A percentile compares a stretch with the other conserved stretches of the same genome.
Conservation (phyloP, 306 rosid genomes). For the Cercis canadensis region DNA sequence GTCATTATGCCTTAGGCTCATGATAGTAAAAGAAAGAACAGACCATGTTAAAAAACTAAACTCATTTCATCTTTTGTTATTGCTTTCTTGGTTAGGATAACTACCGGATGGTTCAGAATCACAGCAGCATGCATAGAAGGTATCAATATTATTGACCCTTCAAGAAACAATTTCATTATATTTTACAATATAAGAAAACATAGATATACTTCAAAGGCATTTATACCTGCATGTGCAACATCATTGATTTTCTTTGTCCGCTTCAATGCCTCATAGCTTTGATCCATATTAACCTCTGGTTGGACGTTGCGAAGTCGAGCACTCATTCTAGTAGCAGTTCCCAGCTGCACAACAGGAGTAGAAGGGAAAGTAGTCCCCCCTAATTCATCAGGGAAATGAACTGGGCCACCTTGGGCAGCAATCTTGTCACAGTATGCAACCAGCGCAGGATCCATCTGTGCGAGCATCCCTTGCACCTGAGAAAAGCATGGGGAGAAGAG, state of each 20-base stretch:
- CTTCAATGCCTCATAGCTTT: conserved; percentile 71
- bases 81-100: conserved; percentile 14
- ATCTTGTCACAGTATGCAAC: conserved; percentile 86
- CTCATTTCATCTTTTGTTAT: neutral
- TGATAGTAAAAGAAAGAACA: neutral
- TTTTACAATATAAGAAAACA: conserved; percentile 5
- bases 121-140: neutral
- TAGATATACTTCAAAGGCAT: conserved; percentile 12
- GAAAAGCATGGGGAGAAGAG: conserved; percentile 17
- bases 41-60: neutral
- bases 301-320: conserved; percentile 92
- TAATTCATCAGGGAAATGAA: conserved; percentile 69
- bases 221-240: conserved; percentile 64
- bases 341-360: conserved; percentile 81
- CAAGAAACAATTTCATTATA: conserved; percentile 6
- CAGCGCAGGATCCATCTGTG: conserved; percentile 97
- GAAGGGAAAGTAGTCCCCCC: conserved; percentile 65
- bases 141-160: neutral
- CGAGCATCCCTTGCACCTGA: conserved; percentile 94
- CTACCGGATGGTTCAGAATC: conserved; percentile 28
- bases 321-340: conserved; percentile 72
- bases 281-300: conserved; percentile 76
- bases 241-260: conserved; percentile 69
- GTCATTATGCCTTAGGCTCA: conserved; percentile 20
- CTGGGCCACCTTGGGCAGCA: conserved; percentile 89